Evolutionary conservation across 108 stramenopile species (phyloP).

Genomic region (Nitzschia putrida): DNA sequence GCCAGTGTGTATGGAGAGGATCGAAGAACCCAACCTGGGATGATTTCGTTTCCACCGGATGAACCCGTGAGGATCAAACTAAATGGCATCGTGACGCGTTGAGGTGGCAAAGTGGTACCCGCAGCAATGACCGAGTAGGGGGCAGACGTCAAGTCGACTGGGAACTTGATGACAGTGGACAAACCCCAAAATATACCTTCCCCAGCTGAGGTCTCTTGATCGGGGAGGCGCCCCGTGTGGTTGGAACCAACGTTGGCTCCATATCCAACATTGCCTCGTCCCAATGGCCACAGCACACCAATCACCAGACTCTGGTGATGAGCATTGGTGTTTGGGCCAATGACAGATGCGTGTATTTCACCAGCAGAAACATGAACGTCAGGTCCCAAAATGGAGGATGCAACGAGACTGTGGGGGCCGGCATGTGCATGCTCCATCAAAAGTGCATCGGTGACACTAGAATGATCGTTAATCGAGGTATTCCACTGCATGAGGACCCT

Average conservation of each 20-base stretch:
- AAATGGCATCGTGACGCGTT: slow-evolving; percentile 89
- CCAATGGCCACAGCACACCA: slow-evolving; percentile 87
- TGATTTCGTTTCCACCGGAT: slow-evolving; percentile 67
- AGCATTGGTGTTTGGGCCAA: slow-evolving; percentile 88
- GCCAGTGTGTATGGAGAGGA: slow-evolving; percentile 85
- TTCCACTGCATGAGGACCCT: slow-evolving; percentile 78
- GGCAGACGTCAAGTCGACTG: slow-evolving; percentile 77
- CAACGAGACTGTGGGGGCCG: slow-evolving; percentile 71
- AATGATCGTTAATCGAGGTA: slow-evolving; percentile 50
- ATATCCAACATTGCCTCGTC: slow-evolving; percentile 94
- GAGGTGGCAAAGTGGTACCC: slow-evolving; percentile 84
- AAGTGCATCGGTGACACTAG: slow-evolving; percentile 49
- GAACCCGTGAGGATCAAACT: slow-evolving; percentile 60
- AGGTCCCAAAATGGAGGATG: slow-evolving; percentile 76
- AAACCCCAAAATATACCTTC: slow-evolving; percentile 96
- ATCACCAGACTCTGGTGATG: slow-evolving; percentile 93
- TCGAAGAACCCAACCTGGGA: slow-evolving; percentile 89
- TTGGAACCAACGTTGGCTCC: slow-evolving; percentile 95
- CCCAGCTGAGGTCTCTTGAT: slow-evolving; percentile 88
- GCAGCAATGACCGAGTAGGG: slow-evolving; percentile 94
- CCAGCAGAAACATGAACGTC: slow-evolving; percentile 80
- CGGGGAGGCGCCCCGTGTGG: slow-evolving; percentile 92
- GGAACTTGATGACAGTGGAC: slow-evolving; percentile 82
- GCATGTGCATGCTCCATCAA: slow-evolving; percentile 72
- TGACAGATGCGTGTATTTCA: slow-evolving; percentile 75